Conservation (phyloP, 2,329 filamentous ascomycete species). For the Shiraia sp. region DNA sequence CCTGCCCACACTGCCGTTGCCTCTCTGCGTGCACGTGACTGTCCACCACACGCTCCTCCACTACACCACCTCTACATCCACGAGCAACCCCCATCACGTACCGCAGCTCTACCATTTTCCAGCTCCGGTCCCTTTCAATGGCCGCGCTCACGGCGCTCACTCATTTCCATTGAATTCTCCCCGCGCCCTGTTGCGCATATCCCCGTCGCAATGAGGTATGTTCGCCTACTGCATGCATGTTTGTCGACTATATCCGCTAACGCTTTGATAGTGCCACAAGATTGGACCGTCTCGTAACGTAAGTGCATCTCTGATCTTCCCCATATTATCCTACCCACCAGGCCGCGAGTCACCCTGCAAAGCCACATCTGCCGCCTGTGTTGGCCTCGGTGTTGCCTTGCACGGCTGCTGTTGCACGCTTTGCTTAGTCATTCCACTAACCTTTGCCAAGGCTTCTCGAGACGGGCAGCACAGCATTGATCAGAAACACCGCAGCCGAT, state of each 20-base stretch:
- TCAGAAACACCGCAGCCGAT: slow-evolving; percentile 94
- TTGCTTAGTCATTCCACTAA: too few relatives aligned
- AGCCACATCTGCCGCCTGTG: too few relatives aligned
- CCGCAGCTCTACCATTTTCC: too few relatives aligned
- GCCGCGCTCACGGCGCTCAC: slow-evolving; percentile 21
- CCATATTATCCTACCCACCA: too few relatives aligned
- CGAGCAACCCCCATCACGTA: slow-evolving; percentile 2
- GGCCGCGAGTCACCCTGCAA: too few relatives aligned
- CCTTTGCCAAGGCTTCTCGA: slow-evolving; percentile 79
- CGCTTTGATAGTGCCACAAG: slow-evolving; percentile 41
- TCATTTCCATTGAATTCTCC: slow-evolving; percentile 32
- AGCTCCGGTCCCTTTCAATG: slow-evolving; percentile 19
- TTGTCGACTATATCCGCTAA: slow-evolving; percentile 34
- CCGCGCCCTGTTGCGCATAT: slow-evolving; percentile 10
- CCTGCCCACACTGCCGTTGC: too few relatives aligned
- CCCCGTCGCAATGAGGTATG: slow-evolving; percentile 37
- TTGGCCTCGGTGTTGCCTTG: too few relatives aligned
- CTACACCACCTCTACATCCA: slow-evolving; percentile 6
- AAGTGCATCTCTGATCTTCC: slow-evolving; percentile 25
- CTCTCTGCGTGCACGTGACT: too few relatives aligned
- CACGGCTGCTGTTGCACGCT: too few relatives aligned
- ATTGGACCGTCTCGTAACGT: slow-evolving; percentile 46
- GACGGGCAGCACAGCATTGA: slow-evolving; percentile 93
- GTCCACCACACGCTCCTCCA: too few relatives aligned
- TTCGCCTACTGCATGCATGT: slow-evolving; percentile 27